Evolutionary conservation across 2,329 filamentous ascomycete species (phyloP), one percentile per base, ranked within the genome.

Genomic region (Lomentospora prolificans): DNA sequence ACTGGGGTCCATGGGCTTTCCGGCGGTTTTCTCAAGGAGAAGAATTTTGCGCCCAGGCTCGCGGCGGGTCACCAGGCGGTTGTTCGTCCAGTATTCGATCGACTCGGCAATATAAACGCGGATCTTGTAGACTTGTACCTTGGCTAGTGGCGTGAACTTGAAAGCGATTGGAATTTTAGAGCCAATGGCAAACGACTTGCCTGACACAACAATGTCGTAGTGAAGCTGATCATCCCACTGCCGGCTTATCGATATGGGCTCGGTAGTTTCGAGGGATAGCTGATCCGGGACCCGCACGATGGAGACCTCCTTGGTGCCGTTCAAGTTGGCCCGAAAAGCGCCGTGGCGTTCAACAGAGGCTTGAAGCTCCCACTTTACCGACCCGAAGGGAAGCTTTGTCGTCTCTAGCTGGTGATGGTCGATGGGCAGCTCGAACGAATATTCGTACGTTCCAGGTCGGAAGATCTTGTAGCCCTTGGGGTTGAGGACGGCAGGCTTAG

Each of bases 221-320:
- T 95, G 90, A 30, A 96, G 75, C 65, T 96, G 91, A 62, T 96
- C 90, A 67, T 96, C 91, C 91, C 91, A 96, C 59, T 89, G 90
- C 19, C 91, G 79, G 60, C 88, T 92, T 64, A 96, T 96, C 9
- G 90, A 92, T 63, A 96, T 96, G 2, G 91, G 91, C 66, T 96
- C 91, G 25, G 90, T 86, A 69, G 90, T 90, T 69, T 96, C 91
- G 24, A 96, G 75, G 0, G 90, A 96, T 50, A 90, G 82, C 69
- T 95, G 90, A 51, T 92, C 84, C 0, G 91, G 91, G 3, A 94
- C 84, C 48, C 91, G 85, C 55, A 96, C 89, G 51, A 96, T 82
- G 7, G 80, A 81, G 2, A 96, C 84, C 67, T 96, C 90, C 66
- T 90, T 89, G 46, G 76, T 79, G 39, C 91, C 91, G 57, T 90